A percentile compares a stretch with the other conserved stretches of the same genome.
Conservation (phyloP, 192 early-diverging fungal genomes). For the Linderina pennispora region DNA sequence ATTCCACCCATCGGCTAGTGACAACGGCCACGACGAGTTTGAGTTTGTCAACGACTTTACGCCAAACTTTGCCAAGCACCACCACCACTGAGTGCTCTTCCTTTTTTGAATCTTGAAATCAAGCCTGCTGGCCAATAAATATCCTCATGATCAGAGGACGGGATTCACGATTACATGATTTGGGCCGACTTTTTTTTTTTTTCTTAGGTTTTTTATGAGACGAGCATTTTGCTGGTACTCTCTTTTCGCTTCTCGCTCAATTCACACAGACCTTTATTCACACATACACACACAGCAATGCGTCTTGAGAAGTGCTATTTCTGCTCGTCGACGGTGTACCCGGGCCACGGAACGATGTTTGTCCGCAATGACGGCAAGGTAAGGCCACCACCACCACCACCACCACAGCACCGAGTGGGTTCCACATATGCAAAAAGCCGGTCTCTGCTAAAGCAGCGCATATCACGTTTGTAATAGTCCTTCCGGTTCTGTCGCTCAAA, state of each 20-base stretch:
- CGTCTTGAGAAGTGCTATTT: constrained; percentile 99
- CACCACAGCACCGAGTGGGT: too few relatives aligned
- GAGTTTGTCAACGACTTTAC: constrained; percentile 24
- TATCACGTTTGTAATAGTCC: constrained; percentile 61
- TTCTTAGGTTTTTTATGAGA: neutral
- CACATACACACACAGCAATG: constrained; percentile 47
- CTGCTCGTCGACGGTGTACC: constrained; percentile 94
- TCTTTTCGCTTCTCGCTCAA: neutral
- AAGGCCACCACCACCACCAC: constrained; percentile 1
- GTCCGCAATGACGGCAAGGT: constrained; percentile 98
- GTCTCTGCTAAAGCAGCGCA: too few relatives aligned
- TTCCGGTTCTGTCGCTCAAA: constrained; percentile 97
- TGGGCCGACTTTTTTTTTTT: neutral
- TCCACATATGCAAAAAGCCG: too few relatives aligned
- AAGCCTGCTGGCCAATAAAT: too few relatives aligned
- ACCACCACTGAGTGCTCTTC: neutral
- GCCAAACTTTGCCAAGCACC: too few relatives aligned
- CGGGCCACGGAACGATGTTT: constrained; percentile 98
- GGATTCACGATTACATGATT: constrained; percentile 1
- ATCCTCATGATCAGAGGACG: too few relatives aligned
- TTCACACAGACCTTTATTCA: neutral
- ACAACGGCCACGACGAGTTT: constrained; percentile 5
- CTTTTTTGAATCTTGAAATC: neutral
- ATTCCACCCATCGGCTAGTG: neutral
- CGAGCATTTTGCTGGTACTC: neutral